Base-by-base conservation (phyloP, 2,329 filamentous ascomycete species). In the Penicillium italicum region DNA sequence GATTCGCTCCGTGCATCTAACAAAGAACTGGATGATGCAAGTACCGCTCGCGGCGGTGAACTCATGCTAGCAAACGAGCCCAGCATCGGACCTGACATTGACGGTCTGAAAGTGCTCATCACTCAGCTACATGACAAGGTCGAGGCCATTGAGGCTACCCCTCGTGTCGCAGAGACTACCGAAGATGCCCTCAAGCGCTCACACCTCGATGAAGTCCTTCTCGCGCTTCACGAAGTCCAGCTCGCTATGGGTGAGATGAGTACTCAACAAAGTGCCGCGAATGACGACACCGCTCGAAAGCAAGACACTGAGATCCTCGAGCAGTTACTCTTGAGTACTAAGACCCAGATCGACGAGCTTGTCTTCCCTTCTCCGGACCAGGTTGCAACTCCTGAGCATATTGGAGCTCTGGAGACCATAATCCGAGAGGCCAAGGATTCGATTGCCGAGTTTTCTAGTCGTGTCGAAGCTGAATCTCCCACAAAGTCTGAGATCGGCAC, bases 251-350 rank as follows among this genome's bases (percentile, higher is more conserved):
- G 80, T 54, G 76, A 76, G 26, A 69, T 83, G 56, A 66, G 80
- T 63, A 65, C 79, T 62, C 70, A 76, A n/a, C 75, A 75, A 11
- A 61, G 55, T n/a, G 59, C 63, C 11, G 79, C 82, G 45, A 84
- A 85, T 36, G 71, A 41, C 9, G n/a, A 40, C 1, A n/a, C 80
- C 2, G 86, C 88, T 6, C 85, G 81, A 31, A 90, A 90, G 69
- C 91, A 96, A 62, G 92, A 97, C 64, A 90, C 92, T 0, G 85
- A 93, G 58, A 91, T 91, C 11, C 92, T 97, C 56, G 93, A 97
- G 72, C 95, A 89, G 0, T 85, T 97, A 46, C 80, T 97, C 12
- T 85, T 88, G 40, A 96, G 96, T 70, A 92, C 91, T 31, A 97
- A 97, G 71, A 85, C 87, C 5, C 89, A 89, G 44, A 78, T 97